Evolutionary conservation across 805 yeast species (phyloP).

Genomic region (Nakazawaea sp.): DNA sequence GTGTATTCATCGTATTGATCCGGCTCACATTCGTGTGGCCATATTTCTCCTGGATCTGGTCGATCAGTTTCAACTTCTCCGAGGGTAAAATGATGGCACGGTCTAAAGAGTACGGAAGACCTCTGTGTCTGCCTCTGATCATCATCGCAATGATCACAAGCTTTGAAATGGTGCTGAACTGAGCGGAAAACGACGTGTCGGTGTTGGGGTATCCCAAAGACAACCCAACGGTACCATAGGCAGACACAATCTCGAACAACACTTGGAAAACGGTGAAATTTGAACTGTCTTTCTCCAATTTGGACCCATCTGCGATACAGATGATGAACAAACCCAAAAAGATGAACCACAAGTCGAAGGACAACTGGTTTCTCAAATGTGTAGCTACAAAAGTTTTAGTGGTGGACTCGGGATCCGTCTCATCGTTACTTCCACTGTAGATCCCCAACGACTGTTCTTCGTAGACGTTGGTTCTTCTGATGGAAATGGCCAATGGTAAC

Average conservation of each 20-base stretch:
- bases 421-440: slow-evolving; percentile 39
- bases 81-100: slow-evolving; percentile 88
- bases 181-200: slow-evolving; percentile 64
- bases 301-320: slow-evolving; percentile 77
- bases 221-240: slow-evolving; percentile 95
- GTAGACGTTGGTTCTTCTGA: slow-evolving; percentile 94
- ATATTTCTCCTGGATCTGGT: slow-evolving; percentile 40
- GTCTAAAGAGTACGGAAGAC: slow-evolving; percentile 87
- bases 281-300: slow-evolving; percentile 35
- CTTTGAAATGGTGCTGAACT: slow-evolving; percentile 69
- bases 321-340: slow-evolving; percentile 80
- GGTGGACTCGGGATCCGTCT: slow-evolving; percentile 28
- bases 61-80: slow-evolving; percentile 55
- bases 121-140: slow-evolving; percentile 95
- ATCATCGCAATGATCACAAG: slow-evolving; percentile 82
- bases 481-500: slow-evolving; percentile 91
- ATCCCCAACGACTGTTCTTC: slow-evolving; percentile 97
- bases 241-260: slow-evolving; percentile 85
- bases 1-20: slow-evolving; percentile 1
- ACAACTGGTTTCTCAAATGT: slow-evolving; percentile 86
- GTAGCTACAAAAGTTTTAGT: slow-evolving; percentile 67
- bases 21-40: slow-evolving; percentile 1
- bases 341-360: slow-evolving; percentile 92
- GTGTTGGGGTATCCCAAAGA: slow-evolving; percentile 75
- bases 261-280: slow-evolving; percentile 64